phyloP scores from a whole-genome alignment of 192 early-diverging fungal species.

The Chytriomyces hyalinus region DNA sequence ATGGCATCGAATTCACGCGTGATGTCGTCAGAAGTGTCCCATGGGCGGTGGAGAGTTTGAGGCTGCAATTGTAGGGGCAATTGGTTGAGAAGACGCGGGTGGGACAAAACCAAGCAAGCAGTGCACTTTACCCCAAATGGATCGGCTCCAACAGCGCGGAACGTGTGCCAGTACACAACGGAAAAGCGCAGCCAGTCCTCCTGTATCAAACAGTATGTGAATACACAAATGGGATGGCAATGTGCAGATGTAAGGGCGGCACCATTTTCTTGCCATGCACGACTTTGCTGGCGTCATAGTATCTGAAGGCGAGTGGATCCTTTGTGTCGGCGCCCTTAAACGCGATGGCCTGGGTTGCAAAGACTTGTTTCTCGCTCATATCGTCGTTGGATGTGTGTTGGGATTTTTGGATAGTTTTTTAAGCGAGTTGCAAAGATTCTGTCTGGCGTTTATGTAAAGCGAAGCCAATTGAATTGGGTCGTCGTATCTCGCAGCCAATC shows the following conservation, averaged over 20 bases:
- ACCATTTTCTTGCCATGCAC: conserved; percentile 46
- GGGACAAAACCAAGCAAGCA: neutral
- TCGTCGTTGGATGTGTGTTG: neutral
- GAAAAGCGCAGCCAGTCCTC: conserved; percentile 43
- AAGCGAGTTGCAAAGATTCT: too few relatives aligned
- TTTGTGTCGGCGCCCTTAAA: conserved; percentile 26
- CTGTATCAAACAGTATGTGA: neutral
- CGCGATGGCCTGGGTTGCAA: conserved; percentile 18
- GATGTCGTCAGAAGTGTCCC: conserved; percentile 37
- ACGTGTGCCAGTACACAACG: conserved; percentile 47
- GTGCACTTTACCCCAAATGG: conserved; percentile 38
- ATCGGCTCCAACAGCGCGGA: conserved; percentile 40
- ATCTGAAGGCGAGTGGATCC: conserved; percentile 42
- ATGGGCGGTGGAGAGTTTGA: conserved; percentile 35
- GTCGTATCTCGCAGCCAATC: too few relatives aligned
- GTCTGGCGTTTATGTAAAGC: too few relatives aligned
- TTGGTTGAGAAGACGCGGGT: neutral
- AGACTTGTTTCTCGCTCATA: conserved; percentile 11
- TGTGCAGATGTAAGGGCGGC: neutral
- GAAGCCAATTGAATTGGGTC: too few relatives aligned
- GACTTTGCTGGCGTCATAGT: conserved; percentile 42
- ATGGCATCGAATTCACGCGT: conserved; percentile 12
- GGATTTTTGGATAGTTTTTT: neutral
- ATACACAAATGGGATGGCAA: neutral
- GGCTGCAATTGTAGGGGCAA: neutral